A percentile compares a stretch with the other conserved stretches of the same genome.
Evolutionary conservation across 2,329 filamentous ascomycete genomes (phyloP).

Genomic region (Botrytis aclada): DNA sequence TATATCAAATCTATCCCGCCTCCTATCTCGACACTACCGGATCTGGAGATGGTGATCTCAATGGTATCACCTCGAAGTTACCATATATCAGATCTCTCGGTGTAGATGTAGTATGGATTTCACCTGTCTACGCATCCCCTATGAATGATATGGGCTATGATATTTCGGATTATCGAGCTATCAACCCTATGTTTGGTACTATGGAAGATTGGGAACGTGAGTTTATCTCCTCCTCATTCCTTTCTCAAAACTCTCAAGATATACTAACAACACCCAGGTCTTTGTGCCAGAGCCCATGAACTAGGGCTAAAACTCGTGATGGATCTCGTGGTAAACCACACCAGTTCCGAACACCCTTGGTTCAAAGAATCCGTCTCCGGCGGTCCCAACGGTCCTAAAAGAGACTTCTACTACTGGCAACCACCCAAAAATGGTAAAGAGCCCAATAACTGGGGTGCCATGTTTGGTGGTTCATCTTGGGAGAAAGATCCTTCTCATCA

Average conservation of each 20-base stretch:
- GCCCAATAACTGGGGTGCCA: slow-evolving; percentile 46
- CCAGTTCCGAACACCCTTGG: slow-evolving; percentile 52
- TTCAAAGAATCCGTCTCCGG: slow-evolving; percentile 52
- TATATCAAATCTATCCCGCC: slow-evolving; percentile 60
- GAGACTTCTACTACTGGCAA: slow-evolving; percentile 67
- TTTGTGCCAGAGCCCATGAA: slow-evolving; percentile 55
- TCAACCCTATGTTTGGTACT: slow-evolving; percentile 65
- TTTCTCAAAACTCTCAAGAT: background rate
- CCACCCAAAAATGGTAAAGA: slow-evolving; percentile 38
- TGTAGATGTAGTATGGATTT: slow-evolving; percentile 64
- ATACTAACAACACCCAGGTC: slow-evolving; percentile 37
- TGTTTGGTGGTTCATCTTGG: slow-evolving; percentile 46
- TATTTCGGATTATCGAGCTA: slow-evolving; percentile 65
- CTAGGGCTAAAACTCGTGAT: slow-evolving; percentile 65
- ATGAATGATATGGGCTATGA: slow-evolving; percentile 72
- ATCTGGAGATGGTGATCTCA: slow-evolving; percentile 59
- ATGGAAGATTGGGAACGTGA: slow-evolving; percentile 59
- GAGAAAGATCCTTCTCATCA: slow-evolving; percentile 46
- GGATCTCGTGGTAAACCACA: slow-evolving; percentile 73
- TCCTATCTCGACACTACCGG: slow-evolving; percentile 56
- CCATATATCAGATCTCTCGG: slow-evolving; percentile 60
- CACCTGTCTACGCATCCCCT: slow-evolving; percentile 62
- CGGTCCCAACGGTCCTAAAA: slow-evolving; percentile 47
- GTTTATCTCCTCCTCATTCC: background rate
- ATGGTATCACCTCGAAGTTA: slow-evolving; percentile 60